Evolutionary conservation across 2,329 filamentous ascomycete species (phyloP), one percentile per base, ranked within the genome.

Genomic region (Pseudocercospora musae): DNA sequence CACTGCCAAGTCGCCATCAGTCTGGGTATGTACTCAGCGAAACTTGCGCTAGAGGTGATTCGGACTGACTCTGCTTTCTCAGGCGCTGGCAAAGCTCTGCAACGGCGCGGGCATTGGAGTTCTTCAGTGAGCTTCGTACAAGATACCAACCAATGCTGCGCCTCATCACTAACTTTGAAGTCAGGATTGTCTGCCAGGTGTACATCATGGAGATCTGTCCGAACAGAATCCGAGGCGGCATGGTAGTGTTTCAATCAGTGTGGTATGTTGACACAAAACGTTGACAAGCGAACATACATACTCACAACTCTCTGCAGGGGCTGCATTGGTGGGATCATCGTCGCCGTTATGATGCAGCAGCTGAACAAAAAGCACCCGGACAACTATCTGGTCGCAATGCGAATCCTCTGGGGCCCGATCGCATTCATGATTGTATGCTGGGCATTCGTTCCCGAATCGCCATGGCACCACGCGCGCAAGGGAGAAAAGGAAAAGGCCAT

Each of bases 281-380:
- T 56, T 21, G 29, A 31, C 25, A 18, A 20, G 20, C 44, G 18
- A n/a, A n/a, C n/a, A n/a, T n/a, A 48, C 8, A 13, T 25, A 15
- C 33, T 23, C 37, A 21, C 29, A 3, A 42, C 5, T 42, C 5
- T 42, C 31, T n/a, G 18, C 53, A 56, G 53, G 57, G 27, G 57
- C 21, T 33, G 48, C 29, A 52, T 59, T 44, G 57, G 57, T 18
- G 57, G 46, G 20, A 59, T 59, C 18, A 52, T 59, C 10, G 57
- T 59, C 2, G 44, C 57, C 15, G 46, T 59, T n/a, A 59, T 59
- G 57, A 59, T 59, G 57, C 57, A 59, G 33, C 57, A 59, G 23
- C 44, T 59, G 2, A 53, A 59, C 27, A 18, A 59, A 25, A 59
- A 59, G 23, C 57, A 59, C 15, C 57, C 57, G 6, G n/a, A 59